phyloP scores from a whole-genome alignment of 2,329 filamentous ascomycete species.

The Trichoderma brevicompactum region DNA sequence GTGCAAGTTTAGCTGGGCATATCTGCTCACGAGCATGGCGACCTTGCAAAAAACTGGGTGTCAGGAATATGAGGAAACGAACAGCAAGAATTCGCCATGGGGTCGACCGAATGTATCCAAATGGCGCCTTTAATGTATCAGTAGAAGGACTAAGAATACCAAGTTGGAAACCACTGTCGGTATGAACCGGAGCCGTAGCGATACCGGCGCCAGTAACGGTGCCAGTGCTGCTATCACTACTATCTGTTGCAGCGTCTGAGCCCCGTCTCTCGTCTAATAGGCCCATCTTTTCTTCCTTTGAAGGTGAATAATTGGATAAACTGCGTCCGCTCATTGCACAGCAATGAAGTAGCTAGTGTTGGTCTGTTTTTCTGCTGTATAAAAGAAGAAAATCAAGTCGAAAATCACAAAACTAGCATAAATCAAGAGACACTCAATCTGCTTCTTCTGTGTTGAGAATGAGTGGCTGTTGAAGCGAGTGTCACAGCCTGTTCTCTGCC shows the following conservation, averaged over 20 bases:
- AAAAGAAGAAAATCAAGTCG: neutral
- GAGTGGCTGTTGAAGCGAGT: neutral
- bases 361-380: neutral
- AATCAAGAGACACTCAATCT: neutral
- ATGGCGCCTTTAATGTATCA: conserved; percentile 36
- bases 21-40: conserved; percentile 48
- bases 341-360: conserved; percentile 30
- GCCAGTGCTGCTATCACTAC: conserved; percentile 36
- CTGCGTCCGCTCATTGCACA: conserved; percentile 49
- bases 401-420: neutral
- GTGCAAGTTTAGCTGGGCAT: conserved; percentile 49
- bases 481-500: neutral
- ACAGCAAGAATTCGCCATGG: conserved; percentile 46
- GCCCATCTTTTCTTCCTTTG: conserved; percentile 51
- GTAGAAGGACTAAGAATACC: conserved; percentile 35
- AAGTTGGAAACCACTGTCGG: conserved; percentile 41
- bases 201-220: conserved; percentile 22
- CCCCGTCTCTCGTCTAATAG: conserved; percentile 50
- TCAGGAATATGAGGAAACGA: conserved; percentile 50
- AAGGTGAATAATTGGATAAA: conserved; percentile 41
- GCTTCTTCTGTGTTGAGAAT: neutral
- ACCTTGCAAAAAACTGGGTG: conserved; percentile 59
- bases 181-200: neutral
- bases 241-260: conserved; percentile 52
- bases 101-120: conserved; percentile 39